Evolutionary conservation across 257 asterid genomes (phyloP).

Genomic region (Nicotiana noctiflora): DNA sequence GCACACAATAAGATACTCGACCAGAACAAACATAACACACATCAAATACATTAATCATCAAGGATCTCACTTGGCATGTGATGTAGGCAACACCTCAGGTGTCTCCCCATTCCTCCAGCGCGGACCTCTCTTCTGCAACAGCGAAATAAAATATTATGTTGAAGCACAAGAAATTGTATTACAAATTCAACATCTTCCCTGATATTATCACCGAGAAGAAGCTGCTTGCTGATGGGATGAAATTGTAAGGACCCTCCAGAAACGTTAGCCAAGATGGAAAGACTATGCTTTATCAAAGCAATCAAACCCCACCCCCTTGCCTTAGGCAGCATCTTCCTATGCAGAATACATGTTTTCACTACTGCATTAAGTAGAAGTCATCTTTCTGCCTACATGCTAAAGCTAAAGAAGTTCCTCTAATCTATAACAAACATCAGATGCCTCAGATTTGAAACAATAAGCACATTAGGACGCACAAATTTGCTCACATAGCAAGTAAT

Average conservation of each 20-base stretch:
- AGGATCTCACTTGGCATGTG: constrained; percentile 75
- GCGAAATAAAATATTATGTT: constrained; percentile 6
- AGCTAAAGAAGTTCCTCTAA: neutral
- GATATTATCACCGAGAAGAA: neutral
- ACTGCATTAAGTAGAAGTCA: neutral
- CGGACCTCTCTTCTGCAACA: constrained; percentile 62
- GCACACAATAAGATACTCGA: neutral
- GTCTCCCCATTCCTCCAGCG: constrained; percentile 68
- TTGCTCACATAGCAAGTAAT: neutral
- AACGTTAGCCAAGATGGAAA: neutral
- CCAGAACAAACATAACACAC: neutral
- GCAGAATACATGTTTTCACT: neutral
- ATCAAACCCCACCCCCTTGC: neutral
- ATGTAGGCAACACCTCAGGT: constrained; percentile 50
- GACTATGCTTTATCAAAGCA: neutral
- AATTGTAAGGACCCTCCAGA: neutral
- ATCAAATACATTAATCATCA: constrained; percentile 10
- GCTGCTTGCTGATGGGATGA: constrained; percentile 3
- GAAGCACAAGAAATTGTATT: constrained; percentile 7
- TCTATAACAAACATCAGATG: neutral
- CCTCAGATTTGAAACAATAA: neutral
- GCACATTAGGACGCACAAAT: neutral
- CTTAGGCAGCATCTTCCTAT: neutral
- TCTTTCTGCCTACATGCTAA: neutral
- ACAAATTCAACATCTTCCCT: neutral